Conservation (phyloP, 345 rosid genomes). For the Xanthoceras sorbifolium region DNA sequence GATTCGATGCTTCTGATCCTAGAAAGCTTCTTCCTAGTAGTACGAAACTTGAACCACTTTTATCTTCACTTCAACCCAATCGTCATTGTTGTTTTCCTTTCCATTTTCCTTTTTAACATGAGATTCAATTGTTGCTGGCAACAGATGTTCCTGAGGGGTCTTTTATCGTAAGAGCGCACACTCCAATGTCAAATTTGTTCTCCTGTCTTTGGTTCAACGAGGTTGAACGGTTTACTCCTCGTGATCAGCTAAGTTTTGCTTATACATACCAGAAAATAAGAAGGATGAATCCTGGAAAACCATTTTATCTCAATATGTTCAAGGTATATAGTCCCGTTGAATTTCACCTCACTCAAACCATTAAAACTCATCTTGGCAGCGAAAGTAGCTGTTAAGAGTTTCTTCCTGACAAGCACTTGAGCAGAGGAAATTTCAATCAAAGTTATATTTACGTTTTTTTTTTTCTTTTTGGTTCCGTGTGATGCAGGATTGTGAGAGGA, state of each 20-base stretch:
- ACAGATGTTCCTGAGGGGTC: slow-evolving; percentile 99
- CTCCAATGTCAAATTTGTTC: slow-evolving; percentile 95
- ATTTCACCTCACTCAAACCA: background rate
- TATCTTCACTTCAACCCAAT: background rate
- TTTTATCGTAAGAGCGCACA: slow-evolving; percentile 88
- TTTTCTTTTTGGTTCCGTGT: background rate
- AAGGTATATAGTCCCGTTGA: slow-evolving; percentile 50
- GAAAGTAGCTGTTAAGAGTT: background rate
- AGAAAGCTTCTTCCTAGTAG: slow-evolving; percentile 95
- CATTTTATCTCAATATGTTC: slow-evolving; percentile 91
- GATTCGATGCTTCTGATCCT: slow-evolving; percentile 76
- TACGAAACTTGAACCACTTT: slow-evolving; percentile 32
- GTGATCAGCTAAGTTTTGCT: slow-evolving; percentile 96
- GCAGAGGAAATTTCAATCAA: background rate
- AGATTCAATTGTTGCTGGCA: slow-evolving; percentile 8
- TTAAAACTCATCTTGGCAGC: background rate
- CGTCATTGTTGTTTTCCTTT: background rate
- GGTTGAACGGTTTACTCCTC: slow-evolving; percentile 92
- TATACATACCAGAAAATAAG: slow-evolving; percentile 84
- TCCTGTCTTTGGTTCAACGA: slow-evolving; percentile 99
- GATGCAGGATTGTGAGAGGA: slow-evolving; percentile 94
- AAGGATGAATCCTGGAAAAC: slow-evolving; percentile 73
- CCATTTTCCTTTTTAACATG: background rate
- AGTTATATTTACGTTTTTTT: background rate
- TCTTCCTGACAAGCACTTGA: background rate